Evolutionary conservation across 1,139 yeast species (phyloP), one percentile per base, ranked within the genome.

Genomic region (Blastobotrys apis): DNA sequence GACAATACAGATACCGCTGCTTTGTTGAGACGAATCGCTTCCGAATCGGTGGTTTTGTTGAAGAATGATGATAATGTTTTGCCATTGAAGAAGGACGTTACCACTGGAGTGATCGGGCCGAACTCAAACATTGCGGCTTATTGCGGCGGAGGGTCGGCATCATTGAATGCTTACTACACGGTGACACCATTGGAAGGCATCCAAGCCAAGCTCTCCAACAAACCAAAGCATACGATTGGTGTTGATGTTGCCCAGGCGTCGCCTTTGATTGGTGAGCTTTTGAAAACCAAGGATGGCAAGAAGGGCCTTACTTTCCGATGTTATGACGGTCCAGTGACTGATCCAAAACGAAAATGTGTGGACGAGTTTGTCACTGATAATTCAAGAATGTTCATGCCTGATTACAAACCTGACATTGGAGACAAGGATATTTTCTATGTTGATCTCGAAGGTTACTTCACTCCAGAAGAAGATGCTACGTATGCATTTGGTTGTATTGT

Each of bases 61-160:
- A 78, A 72, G 54, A 78, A 79, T 58, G 77, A 76, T 22, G 58
- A 62, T 41, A 50, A 56, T 23, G 37, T 75, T 5, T 64, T 78
- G 39, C 78, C 46, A 58, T 74, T 54, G 51, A 56, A 65, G 39
- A 65, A 65, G 49, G 49, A 59, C 15, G 71, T 71, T 37, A 59
- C 57, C 5, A 64, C 72, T 43, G 77, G 76, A 1, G 72, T 75
- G 26, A 73, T 75, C 53, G 80, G 80, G 16, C 77, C 78, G 31
- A 74, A 73, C 47, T 78, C 75, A 20, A 71, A 69, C 50, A 56
- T 57, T 17, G 63, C 74, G 21, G 60, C 70, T 15, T 68, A 62
- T 53, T 64, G 73, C 21, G 80, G 80, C 44, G 80, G 80, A 44
- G 80, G 80, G 30, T 75, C 79, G 5, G 78, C 80, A 21, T 65